These are phyloP conservation scores for Byssothecium circinans DNA, from an alignment of 2,329 filamentous ascomycete species.

Conservation along the genomic window DNA sequence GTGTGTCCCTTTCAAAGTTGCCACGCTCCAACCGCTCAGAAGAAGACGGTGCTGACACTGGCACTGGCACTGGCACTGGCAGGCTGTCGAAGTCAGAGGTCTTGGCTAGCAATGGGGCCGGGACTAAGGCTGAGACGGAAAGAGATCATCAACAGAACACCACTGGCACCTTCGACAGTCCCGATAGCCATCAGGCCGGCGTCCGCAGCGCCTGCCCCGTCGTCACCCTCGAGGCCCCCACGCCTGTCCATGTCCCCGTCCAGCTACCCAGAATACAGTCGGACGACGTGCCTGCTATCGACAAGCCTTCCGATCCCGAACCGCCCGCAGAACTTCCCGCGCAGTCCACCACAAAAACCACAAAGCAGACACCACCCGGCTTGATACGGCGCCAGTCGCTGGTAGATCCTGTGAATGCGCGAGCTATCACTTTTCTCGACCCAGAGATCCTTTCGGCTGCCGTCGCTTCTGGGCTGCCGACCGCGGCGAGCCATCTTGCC, in stretches of 20 bases:
- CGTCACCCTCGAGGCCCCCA: constrained; percentile 39
- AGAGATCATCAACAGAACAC: constrained; percentile 24
- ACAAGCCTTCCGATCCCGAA: constrained; percentile 13
- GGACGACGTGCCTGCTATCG: not conserved
- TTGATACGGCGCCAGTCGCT: constrained; percentile 45
- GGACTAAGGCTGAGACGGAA: constrained; percentile 2
- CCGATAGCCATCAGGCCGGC: not conserved
- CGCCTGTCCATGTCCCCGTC: constrained; percentile 31
- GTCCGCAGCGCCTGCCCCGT: constrained; percentile 21
- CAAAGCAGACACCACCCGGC: constrained; percentile 46
- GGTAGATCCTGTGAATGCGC: constrained; percentile 44
- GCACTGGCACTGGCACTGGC: constrained; percentile 18
- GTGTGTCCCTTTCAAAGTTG: constrained; percentile 37
- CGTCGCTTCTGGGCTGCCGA: constrained; percentile 26
- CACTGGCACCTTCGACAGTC: constrained; percentile 13
- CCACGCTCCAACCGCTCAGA: constrained; percentile 17
- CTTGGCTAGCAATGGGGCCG: constrained; percentile 20
- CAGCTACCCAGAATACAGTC: constrained; percentile 17
- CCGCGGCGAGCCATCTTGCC: constrained; percentile 36
- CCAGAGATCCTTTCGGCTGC: constrained; percentile 33
- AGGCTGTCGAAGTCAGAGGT: constrained; percentile 29
- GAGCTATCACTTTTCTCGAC: constrained; percentile 57
- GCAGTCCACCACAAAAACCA: constrained; percentile 7
- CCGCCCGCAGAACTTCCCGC: constrained; percentile 16
- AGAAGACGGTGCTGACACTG: constrained; percentile 13